These are phyloP conservation scores for Biscogniauxia marginata DNA, from an alignment of 2,329 filamentous ascomycete genomes.

Conservation along the genomic window DNA sequence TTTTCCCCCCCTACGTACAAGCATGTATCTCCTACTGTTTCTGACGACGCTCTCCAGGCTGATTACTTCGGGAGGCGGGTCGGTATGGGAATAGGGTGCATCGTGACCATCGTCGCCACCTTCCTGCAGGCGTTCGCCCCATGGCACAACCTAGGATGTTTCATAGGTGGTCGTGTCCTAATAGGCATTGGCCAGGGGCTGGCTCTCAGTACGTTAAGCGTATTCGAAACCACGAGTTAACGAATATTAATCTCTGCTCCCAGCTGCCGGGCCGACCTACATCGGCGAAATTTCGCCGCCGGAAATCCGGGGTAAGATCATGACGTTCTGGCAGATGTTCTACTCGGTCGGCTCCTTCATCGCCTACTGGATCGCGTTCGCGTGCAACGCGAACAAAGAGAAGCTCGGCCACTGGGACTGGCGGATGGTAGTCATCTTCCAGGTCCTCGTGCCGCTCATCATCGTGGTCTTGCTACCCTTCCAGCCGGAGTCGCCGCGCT, in stretches of 20 bases:
- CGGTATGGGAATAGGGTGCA: constrained; percentile 64
- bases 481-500: constrained; percentile 67
- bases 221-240: constrained; percentile 28
- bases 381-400: constrained; percentile 52
- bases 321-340: constrained; percentile 70
- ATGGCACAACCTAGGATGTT: constrained; percentile 58
- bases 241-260: constrained; percentile 14
- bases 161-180: constrained; percentile 66
- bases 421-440: constrained; percentile 72
- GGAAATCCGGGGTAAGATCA: constrained; percentile 64
- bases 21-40: background rate
- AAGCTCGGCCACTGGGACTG: constrained; percentile 69
- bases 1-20: background rate
- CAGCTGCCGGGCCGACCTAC: constrained; percentile 67
- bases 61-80: constrained; percentile 61
- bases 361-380: constrained; percentile 65
- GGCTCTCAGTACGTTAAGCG: constrained; percentile 47
- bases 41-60: constrained; percentile 32
- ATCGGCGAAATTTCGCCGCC: constrained; percentile 66
- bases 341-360: constrained; percentile 66
- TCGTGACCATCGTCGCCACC: constrained; percentile 65
- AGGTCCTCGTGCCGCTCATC: constrained; percentile 63
- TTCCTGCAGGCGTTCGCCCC: constrained; percentile 68
- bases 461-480: constrained; percentile 63
- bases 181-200: constrained; percentile 71